A percentile compares a stretch with the other conserved stretches of the same genome.
Evolutionary conservation across 305 asterid species (phyloP).

Genomic region (Solanum aculeatissimum): DNA sequence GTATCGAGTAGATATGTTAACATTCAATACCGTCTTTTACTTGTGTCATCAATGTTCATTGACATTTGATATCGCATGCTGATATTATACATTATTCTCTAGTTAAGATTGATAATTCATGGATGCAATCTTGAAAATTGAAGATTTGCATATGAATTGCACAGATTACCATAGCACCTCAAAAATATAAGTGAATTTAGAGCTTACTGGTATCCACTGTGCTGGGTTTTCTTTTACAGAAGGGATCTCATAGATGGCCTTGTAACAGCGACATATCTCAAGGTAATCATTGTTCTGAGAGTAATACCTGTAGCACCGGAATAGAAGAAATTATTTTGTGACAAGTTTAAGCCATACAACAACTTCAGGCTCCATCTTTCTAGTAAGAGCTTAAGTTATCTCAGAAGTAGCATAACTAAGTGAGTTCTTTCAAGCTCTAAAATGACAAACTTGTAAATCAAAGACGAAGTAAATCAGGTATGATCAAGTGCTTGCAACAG

Average conservation of each 20-base stretch:
- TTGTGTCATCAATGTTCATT: background rate
- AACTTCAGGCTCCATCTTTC: background rate
- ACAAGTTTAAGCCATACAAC: background rate
- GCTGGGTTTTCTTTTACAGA: slow-evolving; percentile 67
- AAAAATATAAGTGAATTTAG: background rate
- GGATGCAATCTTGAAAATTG: background rate
- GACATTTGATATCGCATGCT: background rate
- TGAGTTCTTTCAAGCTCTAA: background rate
- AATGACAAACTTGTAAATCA: background rate
- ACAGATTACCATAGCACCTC: background rate
- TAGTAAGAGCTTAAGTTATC: background rate
- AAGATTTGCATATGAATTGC: background rate
- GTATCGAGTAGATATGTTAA: background rate
- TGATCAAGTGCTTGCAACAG: background rate
- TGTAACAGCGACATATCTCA: slow-evolving; percentile 91
- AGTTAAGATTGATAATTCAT: background rate
- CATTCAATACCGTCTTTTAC: background rate
- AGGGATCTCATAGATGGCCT: slow-evolving; percentile 89
- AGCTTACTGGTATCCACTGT: slow-evolving; percentile 70
- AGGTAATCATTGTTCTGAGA: slow-evolving; percentile 78
- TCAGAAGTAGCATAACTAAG: background rate
- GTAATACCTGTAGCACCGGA: slow-evolving; percentile 50
- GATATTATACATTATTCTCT: background rate
- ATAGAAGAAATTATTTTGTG: background rate
- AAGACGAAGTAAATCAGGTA: background rate